A percentile compares a stretch with the other conserved stretches of the same genome.
Evolutionary conservation across 208 protist genomes (phyloP).

Genomic region (Acanthamoeba sp.): DNA sequence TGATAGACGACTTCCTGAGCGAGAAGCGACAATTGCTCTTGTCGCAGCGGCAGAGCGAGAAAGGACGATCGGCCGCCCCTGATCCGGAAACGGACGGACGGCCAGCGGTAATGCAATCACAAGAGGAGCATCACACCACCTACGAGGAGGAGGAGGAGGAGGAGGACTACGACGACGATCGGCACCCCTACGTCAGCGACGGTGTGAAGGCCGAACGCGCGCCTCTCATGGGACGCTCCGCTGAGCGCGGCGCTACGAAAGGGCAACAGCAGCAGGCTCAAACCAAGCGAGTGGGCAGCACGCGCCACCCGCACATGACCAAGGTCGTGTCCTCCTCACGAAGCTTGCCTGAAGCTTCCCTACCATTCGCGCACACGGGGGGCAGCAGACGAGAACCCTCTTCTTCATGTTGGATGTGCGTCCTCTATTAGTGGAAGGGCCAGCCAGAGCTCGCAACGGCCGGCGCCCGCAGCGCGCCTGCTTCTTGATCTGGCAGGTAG

Average conservation of each 20-base stretch:
- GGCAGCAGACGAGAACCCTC: not conserved
- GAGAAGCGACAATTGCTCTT: not conserved
- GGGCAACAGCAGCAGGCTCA: not conserved
- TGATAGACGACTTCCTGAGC: constrained; percentile 24
- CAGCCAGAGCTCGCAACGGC: no score
- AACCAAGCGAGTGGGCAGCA: not conserved
- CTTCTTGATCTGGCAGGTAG: no score
- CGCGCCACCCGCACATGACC: not conserved
- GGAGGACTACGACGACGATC: not conserved
- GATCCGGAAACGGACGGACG: not conserved
- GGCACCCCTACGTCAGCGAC: not conserved
- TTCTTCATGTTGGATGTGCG: not conserved
- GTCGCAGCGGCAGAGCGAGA: not conserved
- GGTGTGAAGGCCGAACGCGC: not conserved
- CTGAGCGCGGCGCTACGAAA: not conserved
- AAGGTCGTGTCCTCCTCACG: not conserved
- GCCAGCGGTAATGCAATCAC: not conserved
- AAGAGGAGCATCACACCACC: no score
- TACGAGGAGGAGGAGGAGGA: not conserved
- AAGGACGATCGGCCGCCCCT: not conserved
- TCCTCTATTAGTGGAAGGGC: not conserved
- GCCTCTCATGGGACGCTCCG: not conserved
- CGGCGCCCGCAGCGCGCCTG: no score
- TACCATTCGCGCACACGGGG: not conserved
- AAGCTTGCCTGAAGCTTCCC: not conserved